Evolutionary conservation across 345 rosid genomes (phyloP), one percentile per base, ranked within the genome.

Genomic region (Arabidopsis suecica): DNA sequence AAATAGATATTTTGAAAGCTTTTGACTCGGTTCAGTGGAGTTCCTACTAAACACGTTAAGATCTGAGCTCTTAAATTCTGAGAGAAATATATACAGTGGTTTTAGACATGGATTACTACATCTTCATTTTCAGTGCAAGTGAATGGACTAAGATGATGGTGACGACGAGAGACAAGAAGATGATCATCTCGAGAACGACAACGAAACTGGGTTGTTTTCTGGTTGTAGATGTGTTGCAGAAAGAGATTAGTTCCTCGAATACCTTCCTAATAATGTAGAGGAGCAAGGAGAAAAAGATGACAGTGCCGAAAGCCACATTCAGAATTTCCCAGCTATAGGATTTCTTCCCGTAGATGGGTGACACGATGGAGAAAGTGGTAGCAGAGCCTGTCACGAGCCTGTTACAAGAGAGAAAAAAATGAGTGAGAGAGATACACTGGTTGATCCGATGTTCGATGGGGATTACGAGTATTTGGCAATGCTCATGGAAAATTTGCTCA

Each of bases 161-260:
- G 16, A 45, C 30, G 5, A 47, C 1, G 32, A 65, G 6, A 49
- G 16, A 65, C 13, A 56, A 32, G 57, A 33, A 10, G 28, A 65
- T 65, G 5, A 65, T 16, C 42, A 65, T 30, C 45, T 65, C 32
- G 3, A 65, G 9, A 9, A 65, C 69, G 2, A 22, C 71, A 3
- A 18, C 11, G 48, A 66, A 66, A 22, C 60, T 36, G 3, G 57
- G 57, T 50, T 13, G 60, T 34, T 50, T 66, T 28, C 7, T 66
- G 8, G 37, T 50, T 7, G 20, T 22, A 7, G 71, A 18, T 13
- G 14, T 22, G 3, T 50, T 51, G 33, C 60, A 5, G 5, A 16
- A 2, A 11, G 59, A 34, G 71, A 36, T 34, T 11, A 66, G 16
- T 5, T 2, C 6, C 1, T 66, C 33, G 60, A 66, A 22, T 18